Base-by-base conservation (phyloP, 2,329 filamentous ascomycete species). In the Lachnellula suecica region DNA sequence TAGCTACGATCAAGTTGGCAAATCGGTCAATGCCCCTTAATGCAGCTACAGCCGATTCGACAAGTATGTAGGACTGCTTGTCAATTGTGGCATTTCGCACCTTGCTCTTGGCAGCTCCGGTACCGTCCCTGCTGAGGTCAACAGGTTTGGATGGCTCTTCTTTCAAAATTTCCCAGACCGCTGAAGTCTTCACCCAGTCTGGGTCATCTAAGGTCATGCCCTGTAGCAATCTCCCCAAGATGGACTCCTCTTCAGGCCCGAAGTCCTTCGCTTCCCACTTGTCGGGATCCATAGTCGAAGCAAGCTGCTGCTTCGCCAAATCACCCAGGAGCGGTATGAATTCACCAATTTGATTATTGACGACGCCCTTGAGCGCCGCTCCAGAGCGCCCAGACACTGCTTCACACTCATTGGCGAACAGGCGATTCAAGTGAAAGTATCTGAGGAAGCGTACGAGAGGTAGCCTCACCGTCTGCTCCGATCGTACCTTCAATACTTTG, bases 331-430 rank as follows among this genome's bases (percentile, higher is more conserved):
- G 78, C 51, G 87, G 79, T 20, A 93, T 85, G 66, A 91, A 94
- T 13, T 90, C 87, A 61, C 83, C 87, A 68, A 95, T 93, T 59
- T 95, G 90, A 27, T 78, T 79, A 60, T 93, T 92, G 54, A 95
- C 87, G 25, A 91, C 81, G 17, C 81, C 89, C 71, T 93, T 93
- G 4, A 95, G 73, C 1, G 84, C 77, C 2, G 84, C 85, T 7
- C 89, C 88, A 53, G 88, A 88, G 51, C 88, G 81, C 1, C 90
- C 89, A 20, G 88, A 93, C 19, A 94, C 85, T 15, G 88, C 87
- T 69, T 95, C 90, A 64, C 90, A 94, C 67, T 95, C 90, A 56
- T 91, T 91, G 43, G 88, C 87, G 68, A 95, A 94, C 51, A 91
- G 82, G 6, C 91, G 76, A 63, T 93, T 94, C 29, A 95, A 77